Percentiles rank a stretch among this genome's conserved stretches.
Conservation (phyloP, 1,284 basidiomycete genomes). For the Cryptococcus sp. region DNA sequence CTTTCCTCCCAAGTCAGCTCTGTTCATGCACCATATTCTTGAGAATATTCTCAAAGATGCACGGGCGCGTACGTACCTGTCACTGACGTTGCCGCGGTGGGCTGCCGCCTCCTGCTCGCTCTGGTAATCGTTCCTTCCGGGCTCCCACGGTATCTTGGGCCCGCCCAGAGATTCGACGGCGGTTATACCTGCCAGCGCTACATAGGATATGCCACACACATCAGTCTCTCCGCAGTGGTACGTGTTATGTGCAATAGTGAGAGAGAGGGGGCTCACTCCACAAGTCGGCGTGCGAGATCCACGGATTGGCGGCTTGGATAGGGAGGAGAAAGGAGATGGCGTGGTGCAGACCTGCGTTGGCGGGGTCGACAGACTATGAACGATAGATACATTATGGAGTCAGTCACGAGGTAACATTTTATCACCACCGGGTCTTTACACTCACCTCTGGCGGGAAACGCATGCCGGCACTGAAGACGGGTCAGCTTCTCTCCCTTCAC, state of each 20-base stretch:
- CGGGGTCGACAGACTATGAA: slow-evolving; percentile 41
- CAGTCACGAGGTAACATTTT: neutral
- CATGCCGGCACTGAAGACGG: slow-evolving; percentile 44
- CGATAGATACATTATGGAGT: neutral
- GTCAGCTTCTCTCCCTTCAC: slow-evolving; percentile 6
- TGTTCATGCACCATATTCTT: neutral
- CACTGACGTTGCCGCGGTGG: slow-evolving; percentile 48
- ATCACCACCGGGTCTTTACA: neutral
- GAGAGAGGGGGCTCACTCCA: slow-evolving; percentile 41
- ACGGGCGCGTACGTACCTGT: too few relatives aligned
- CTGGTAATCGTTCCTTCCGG: slow-evolving; percentile 54
- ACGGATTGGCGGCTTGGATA: slow-evolving; percentile 54
- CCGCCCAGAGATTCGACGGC: slow-evolving; percentile 56
- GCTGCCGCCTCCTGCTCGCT: slow-evolving; percentile 43
- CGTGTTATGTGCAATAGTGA: neutral
- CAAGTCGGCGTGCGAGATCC: slow-evolving; percentile 55
- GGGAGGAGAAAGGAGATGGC: slow-evolving; percentile 55
- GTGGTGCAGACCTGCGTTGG: slow-evolving; percentile 53
- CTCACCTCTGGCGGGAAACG: slow-evolving; percentile 51
- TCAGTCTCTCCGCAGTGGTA: neutral
- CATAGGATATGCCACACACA: neutral
- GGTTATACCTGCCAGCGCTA: slow-evolving; percentile 51
- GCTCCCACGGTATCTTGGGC: slow-evolving; percentile 53
- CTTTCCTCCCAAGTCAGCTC: slow-evolving; percentile 10
- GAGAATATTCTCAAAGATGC: too few relatives aligned